These are phyloP conservation scores for Lentinus tigrinus DNA, from an alignment of 768 basidiomycete species.

Conservation along the genomic window DNA sequence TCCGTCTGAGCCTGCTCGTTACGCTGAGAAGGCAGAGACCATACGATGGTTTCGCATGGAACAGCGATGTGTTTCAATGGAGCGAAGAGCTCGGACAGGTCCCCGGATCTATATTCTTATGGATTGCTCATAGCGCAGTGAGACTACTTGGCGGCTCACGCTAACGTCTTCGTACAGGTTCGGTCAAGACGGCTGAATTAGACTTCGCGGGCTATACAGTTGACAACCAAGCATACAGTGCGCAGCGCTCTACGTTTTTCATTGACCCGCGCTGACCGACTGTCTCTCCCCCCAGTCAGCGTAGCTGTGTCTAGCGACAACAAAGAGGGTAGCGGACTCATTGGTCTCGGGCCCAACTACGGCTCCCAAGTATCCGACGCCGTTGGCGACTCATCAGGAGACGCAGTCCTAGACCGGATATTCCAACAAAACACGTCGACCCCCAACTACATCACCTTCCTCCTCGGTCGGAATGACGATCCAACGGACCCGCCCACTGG, in stretches of 20 bases:
- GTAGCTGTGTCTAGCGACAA: constrained; percentile 39
- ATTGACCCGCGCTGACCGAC: neutral
- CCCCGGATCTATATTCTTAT: neutral
- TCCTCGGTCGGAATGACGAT: constrained; percentile 60
- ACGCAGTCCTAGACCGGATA: constrained; percentile 62
- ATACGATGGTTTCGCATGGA: too few species aligned
- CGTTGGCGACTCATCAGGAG: constrained; percentile 46
- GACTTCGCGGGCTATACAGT: constrained; percentile 58
- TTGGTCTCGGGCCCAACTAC: constrained; percentile 77
- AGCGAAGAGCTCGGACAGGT: too few species aligned
- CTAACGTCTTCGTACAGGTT: constrained; percentile 36
- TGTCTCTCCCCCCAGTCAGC: neutral
- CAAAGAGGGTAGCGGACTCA: constrained; percentile 63
- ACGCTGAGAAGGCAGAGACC: too few species aligned
- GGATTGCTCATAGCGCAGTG: neutral
- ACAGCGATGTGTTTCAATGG: too few species aligned
- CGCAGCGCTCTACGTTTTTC: constrained; percentile 18
- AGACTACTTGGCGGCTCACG: too few species aligned
- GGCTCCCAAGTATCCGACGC: constrained; percentile 64
- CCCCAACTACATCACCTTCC: constrained; percentile 66
- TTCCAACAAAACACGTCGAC: constrained; percentile 58
- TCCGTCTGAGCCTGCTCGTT: too few species aligned
- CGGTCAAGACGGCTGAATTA: constrained; percentile 52
- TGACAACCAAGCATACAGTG: constrained; percentile 65
- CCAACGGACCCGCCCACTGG: constrained; percentile 53